Base-by-base conservation (phyloP, 306 rosid species). In the Sechiopsis laciniata region DNA sequence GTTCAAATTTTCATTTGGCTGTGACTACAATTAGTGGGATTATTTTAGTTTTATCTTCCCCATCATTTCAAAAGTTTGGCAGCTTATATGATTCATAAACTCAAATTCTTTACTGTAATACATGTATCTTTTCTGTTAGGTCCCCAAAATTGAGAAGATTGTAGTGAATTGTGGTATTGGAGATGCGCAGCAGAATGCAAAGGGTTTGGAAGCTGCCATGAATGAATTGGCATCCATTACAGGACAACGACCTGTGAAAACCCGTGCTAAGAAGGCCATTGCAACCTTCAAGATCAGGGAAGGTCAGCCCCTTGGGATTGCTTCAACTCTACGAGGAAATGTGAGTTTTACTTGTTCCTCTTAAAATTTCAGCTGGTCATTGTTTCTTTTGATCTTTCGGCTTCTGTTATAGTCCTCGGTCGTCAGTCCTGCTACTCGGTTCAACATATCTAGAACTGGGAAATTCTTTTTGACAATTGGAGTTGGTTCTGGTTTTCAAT, bases 231-330 rank as follows among this genome's bases (percentile, higher is more conserved):
- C 98, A 14, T 75, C 76, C 80, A 87, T 93, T 78, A 88, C 97
- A 0, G 98, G 97, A 64, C 97, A 93, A 84, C 83, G 97, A 78
- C 98, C 98, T 24, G 66, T 94, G 57, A 94, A 91, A 83, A 94
- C 99, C 24, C 84, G 96, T 35, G 99, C 99, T 32, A 89, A 86
- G 83, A 82, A 79, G 73, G 75, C 99, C 5, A 75, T 90, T 80
- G 97, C 99, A 54, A 88, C 96, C 67, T 94, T 94, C 84, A 94
- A 94, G 88, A 89, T 94, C 81, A 86, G 99, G 88, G 99, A 94
- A 85, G 97, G 96, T 45, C 99, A 91, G 73, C 95, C 99, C 0
- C 96, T 94, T 74, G 99, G 99, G 65, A 91, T 94, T 85, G 99
- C 97, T 63, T 92, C 88, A 69, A 94, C 97, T 10, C 92, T 94